phyloP scores from a whole-genome alignment of 371 early-diverging fungal genomes.

The Basidiobolus meristosporus region DNA sequence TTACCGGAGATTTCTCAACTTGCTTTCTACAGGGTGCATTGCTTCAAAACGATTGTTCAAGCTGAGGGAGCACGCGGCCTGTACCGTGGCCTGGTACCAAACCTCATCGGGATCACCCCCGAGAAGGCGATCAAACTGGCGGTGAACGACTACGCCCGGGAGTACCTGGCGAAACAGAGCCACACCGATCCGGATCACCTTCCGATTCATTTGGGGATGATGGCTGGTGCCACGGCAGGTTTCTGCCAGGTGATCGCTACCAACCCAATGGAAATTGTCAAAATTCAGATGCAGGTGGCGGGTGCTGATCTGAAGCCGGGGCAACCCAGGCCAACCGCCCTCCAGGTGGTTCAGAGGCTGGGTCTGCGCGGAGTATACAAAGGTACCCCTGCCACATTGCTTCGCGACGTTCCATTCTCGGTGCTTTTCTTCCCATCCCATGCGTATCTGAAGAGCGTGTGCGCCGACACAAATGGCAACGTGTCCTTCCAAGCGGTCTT shows the following conservation, averaged over 20 bases:
- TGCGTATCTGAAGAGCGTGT: conserved; percentile 72
- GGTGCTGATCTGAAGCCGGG: conserved; percentile 48
- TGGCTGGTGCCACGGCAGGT: conserved; percentile 82
- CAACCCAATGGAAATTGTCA: conserved; percentile 94
- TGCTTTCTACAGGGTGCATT: conserved; percentile 81
- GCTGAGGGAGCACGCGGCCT: conserved; percentile 73
- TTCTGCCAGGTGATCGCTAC: conserved; percentile 59
- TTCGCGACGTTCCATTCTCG: conserved; percentile 94
- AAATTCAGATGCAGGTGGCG: conserved; percentile 88
- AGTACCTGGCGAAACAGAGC: too few species aligned
- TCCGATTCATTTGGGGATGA: conserved; percentile 45
- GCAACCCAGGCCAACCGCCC: conserved; percentile 49
- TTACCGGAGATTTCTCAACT: too few species aligned
- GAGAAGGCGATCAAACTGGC: conserved; percentile 98
- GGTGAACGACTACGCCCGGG: conserved; percentile 84
- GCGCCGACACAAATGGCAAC: conserved; percentile 60
- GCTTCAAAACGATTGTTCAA: conserved; percentile 55
- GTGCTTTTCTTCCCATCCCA: conserved; percentile 93
- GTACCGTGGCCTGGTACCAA: conserved; percentile 70
- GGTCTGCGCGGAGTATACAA: conserved; percentile 90
- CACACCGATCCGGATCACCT: conserved; percentile 58
- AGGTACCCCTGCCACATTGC: conserved; percentile 81
- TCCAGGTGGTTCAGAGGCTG: conserved; percentile 76
- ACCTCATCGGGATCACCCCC: conserved; percentile 36
- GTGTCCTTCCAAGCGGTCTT: conserved; percentile 61